phyloP scores from a whole-genome alignment of 75 land plant species.

The Sequoia sempervirens region DNA sequence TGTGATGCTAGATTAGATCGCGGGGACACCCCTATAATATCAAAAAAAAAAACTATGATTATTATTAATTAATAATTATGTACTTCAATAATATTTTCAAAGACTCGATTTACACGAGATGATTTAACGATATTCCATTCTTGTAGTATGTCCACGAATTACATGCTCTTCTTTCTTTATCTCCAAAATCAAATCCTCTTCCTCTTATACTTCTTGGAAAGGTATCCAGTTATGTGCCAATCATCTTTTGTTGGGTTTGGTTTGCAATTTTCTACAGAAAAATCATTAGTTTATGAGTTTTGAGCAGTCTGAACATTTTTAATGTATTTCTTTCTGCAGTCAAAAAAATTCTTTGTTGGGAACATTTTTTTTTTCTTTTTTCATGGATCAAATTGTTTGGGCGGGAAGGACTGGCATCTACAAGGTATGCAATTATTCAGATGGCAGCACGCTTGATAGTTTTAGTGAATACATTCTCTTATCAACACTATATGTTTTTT shows the following conservation, averaged over 20 bases:
- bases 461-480: neutral
- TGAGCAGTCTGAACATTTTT: neutral
- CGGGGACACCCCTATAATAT: too few species aligned
- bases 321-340: constrained; percentile 39
- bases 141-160: constrained; percentile 91
- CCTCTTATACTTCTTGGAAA: constrained; percentile 84
- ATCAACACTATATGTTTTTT: neutral
- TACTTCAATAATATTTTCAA: too few species aligned
- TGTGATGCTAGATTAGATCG: too few species aligned
- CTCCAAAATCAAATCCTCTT: constrained; percentile 76
- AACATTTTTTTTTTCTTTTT: constrained; percentile 84
- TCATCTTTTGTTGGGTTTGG: neutral
- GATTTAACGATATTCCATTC: neutral
- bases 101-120: neutral
- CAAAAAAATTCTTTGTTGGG: constrained; percentile 89
- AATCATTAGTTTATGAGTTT: constrained; percentile 1
- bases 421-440: constrained; percentile 47
- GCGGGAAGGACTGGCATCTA: constrained; percentile 85
- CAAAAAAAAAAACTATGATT: too few species aligned
- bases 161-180: constrained; percentile 77
- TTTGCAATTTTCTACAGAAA: neutral
- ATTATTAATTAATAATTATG: too few species aligned
- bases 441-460: neutral
- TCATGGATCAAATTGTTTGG: constrained; percentile 97
- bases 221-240: constrained; percentile 32